Percentiles rank a stretch among this genome's conserved stretches.
Conservation (phyloP, 2,329 filamentous ascomycete genomes). For the Alternaria novae-zelandiae region DNA sequence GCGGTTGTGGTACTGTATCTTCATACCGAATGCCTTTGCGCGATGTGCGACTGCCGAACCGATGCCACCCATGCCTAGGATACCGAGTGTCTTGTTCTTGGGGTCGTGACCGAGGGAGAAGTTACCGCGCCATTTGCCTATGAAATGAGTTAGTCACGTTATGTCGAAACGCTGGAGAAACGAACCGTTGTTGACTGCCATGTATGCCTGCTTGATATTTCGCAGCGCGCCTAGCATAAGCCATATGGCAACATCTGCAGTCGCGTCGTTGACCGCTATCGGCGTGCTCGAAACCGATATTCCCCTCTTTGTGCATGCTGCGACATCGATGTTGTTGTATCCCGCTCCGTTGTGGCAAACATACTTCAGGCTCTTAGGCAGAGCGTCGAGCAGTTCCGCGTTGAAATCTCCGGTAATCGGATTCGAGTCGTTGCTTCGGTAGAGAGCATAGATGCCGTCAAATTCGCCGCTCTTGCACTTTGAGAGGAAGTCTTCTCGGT, state of each 20-base stretch:
- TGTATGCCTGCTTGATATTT: constrained; percentile 55
- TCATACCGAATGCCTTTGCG: constrained; percentile 63
- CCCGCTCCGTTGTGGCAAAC: constrained; percentile 61
- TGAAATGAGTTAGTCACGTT: constrained; percentile 9
- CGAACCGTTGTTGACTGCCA: constrained; percentile 53
- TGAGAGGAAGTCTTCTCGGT: constrained; percentile 61
- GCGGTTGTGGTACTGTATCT: constrained; percentile 66
- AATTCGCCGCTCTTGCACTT: constrained; percentile 62
- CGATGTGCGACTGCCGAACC: constrained; percentile 58
- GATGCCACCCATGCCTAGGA: constrained; percentile 67
- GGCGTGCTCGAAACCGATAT: constrained; percentile 57
- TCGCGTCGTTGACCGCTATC: constrained; percentile 59
- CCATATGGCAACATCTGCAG: constrained; percentile 58
- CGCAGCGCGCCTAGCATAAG: constrained; percentile 61
- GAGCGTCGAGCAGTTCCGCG: constrained; percentile 50
- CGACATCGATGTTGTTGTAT: constrained; percentile 66
- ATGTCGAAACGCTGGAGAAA: constrained; percentile 7
- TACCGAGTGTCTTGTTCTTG: constrained; percentile 60
- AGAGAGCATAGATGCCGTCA: constrained; percentile 62
- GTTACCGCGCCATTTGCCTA: constrained; percentile 54
- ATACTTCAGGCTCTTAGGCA: constrained; percentile 53
- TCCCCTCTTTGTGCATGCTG: constrained; percentile 57
- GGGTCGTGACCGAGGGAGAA: constrained; percentile 60
- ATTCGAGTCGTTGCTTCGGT: constrained; percentile 65
- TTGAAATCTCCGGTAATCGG: constrained; percentile 57